phyloP scores from a whole-genome alignment of 2,329 filamentous ascomycete genomes.

The Didymella keratinophila region DNA sequence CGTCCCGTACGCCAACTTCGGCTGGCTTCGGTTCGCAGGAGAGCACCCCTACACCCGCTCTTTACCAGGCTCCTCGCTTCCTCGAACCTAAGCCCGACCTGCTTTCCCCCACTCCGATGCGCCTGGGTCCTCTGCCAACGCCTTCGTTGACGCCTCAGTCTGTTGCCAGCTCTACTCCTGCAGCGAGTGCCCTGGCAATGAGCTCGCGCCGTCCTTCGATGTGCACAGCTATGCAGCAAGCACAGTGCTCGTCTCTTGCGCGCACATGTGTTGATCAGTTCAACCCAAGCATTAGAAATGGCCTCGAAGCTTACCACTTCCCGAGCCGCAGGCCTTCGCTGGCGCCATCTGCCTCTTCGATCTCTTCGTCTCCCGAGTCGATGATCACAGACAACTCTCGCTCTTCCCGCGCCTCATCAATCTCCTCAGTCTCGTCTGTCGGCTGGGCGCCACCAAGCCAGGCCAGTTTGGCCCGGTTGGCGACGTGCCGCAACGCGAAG shows the following conservation, averaged over 20 bases:
- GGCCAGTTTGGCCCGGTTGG: constrained; percentile 59
- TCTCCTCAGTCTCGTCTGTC: constrained; percentile 60
- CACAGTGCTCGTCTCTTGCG: constrained; percentile 62
- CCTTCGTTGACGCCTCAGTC: constrained; percentile 68
- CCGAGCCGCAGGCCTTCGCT: constrained; percentile 56
- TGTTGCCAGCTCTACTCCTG: constrained; percentile 64
- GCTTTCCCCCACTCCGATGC: constrained; percentile 62
- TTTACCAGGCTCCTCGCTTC: constrained; percentile 56
- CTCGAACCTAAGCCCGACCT: constrained; percentile 61
- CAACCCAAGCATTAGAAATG: constrained; percentile 51
- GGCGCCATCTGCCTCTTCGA: constrained; percentile 60
- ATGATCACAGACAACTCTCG: constrained; percentile 68
- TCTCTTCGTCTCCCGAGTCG: constrained; percentile 67
- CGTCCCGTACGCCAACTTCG: constrained; percentile 34
- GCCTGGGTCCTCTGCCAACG: constrained; percentile 66
- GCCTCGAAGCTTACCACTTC: constrained; percentile 57
- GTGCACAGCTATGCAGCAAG: constrained; percentile 65
- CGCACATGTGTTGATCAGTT: constrained; percentile 64
- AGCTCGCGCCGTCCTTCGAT: constrained; percentile 64
- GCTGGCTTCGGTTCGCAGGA: constrained; percentile 50
- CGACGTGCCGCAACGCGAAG: constrained; percentile 60
- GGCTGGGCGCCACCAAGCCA: constrained; percentile 62
- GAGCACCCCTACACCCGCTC: constrained; percentile 53
- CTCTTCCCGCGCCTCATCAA: constrained; percentile 63
- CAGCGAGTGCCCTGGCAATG: constrained; percentile 62